Percentiles rank a stretch among this genome's conserved stretches.
Conservation (phyloP, 1,139 yeast genomes). For the Suhomyces maxii region DNA sequence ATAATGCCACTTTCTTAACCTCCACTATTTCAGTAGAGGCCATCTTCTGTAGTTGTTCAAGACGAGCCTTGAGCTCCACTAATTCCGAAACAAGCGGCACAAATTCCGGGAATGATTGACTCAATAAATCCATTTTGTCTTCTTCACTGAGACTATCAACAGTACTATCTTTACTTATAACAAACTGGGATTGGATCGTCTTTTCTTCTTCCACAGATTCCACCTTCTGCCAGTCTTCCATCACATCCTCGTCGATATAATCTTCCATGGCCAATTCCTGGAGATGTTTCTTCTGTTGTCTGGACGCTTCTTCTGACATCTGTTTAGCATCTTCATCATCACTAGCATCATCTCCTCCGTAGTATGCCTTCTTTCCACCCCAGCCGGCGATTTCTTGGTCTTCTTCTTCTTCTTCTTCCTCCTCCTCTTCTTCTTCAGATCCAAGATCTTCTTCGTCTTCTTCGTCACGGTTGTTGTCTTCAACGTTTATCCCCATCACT, state of each 20-base stretch:
- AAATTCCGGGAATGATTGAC: slow-evolving; percentile 79
- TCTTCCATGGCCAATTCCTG: slow-evolving; percentile 80
- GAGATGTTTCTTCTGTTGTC: slow-evolving; percentile 83
- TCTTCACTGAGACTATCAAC: slow-evolving; percentile 37
- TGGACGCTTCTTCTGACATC: slow-evolving; percentile 85
- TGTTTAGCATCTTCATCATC: slow-evolving; percentile 77
- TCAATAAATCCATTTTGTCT: slow-evolving; percentile 50
- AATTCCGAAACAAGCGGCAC: slow-evolving; percentile 74
- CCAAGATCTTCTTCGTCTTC: slow-evolving; percentile 32
- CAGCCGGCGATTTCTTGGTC: slow-evolving; percentile 65
- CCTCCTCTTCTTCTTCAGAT: slow-evolving; percentile 43
- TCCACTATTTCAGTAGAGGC: slow-evolving; percentile 35
- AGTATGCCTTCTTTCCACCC: slow-evolving; percentile 81
- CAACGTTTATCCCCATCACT: slow-evolving; percentile 40
- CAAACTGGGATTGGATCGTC: slow-evolving; percentile 16
- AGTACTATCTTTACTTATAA: slow-evolving; percentile 28
- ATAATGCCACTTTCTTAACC: slow-evolving; percentile 65
- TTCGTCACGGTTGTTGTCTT: slow-evolving; percentile 28
- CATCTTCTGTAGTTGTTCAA: slow-evolving; percentile 22
- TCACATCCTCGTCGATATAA: slow-evolving; percentile 78
- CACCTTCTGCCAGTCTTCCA: slow-evolving; percentile 64
- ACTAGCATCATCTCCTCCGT: slow-evolving; percentile 74
- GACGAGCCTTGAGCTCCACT: slow-evolving; percentile 42
- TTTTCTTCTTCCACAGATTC: slow-evolving; percentile 33
- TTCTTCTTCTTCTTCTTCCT: slow-evolving; percentile 46